These are phyloP conservation scores for Coemansia sp. DNA, from an alignment of 192 early-diverging fungal species.

Conservation along the genomic window DNA sequence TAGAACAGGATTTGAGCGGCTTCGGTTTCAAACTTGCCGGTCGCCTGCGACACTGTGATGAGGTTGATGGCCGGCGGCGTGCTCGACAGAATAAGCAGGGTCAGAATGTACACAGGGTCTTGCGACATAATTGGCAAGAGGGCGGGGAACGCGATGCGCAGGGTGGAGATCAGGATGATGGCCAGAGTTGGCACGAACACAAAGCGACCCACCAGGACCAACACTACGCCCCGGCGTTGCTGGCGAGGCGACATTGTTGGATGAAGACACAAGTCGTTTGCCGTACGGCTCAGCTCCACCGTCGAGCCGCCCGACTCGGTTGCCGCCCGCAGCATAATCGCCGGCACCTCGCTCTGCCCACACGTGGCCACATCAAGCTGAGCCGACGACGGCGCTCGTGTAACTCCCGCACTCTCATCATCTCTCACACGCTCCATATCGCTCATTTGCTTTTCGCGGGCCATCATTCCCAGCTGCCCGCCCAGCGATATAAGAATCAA, in stretches of 20 bases:
- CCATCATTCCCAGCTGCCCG: constrained; percentile 61
- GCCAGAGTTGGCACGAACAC: constrained; percentile 52
- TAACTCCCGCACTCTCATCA: neutral
- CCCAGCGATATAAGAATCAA: constrained; percentile 76
- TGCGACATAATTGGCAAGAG: constrained; percentile 52
- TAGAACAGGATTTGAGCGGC: constrained; percentile 68
- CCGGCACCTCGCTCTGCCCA: constrained; percentile 9
- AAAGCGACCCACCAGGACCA: constrained; percentile 50
- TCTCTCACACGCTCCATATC: neutral
- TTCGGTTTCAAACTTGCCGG: constrained; percentile 68
- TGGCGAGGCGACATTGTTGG: constrained; percentile 3
- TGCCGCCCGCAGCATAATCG: constrained; percentile 32
- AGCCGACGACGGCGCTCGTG: constrained; percentile 13
- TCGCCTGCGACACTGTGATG: constrained; percentile 68
- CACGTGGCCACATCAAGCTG: neutral
- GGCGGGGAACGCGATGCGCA: constrained; percentile 41
- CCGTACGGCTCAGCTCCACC: neutral
- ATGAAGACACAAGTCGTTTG: neutral
- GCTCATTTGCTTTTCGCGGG: constrained; percentile 3
- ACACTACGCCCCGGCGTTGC: constrained; percentile 28
- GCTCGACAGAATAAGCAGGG: constrained; percentile 62
- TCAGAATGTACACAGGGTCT: constrained; percentile 67
- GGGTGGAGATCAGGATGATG: constrained; percentile 33
- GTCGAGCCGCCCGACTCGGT: constrained; percentile 20
- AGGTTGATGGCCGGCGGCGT: constrained; percentile 73